phyloP scores from a whole-genome alignment of 108 stramenopile genomes.

The Aureococcus anophagefferens region DNA sequence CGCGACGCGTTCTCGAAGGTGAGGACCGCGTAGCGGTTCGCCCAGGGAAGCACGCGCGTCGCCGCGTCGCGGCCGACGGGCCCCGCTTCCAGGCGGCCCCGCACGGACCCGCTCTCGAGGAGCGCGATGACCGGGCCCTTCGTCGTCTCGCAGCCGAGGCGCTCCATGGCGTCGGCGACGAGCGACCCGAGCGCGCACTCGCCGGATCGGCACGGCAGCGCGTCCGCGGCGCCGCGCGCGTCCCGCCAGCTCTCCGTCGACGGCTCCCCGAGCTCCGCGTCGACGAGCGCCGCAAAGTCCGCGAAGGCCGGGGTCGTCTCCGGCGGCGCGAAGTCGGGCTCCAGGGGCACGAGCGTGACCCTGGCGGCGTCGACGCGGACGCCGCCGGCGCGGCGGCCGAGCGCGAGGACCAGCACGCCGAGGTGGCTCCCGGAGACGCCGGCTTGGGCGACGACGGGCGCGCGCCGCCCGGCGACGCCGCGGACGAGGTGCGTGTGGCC shows the following conservation, averaged over 20 bases:
- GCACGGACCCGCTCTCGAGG: background rate
- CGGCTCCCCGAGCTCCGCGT: background rate
- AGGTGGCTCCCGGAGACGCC: background rate
- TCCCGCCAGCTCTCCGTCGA: background rate
- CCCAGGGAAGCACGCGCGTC: background rate
- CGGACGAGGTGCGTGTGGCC: background rate
- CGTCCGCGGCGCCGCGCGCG: background rate
- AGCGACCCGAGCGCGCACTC: background rate
- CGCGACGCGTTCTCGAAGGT: background rate
- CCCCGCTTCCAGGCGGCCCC: background rate
- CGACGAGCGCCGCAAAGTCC: background rate
- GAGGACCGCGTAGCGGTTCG: background rate
- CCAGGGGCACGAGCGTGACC: background rate
- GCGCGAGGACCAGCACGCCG: background rate
- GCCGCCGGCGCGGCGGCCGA: background rate
- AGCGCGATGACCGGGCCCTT: background rate
- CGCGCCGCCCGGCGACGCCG: background rate
- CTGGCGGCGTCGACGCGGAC: background rate
- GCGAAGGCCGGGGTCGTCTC: background rate
- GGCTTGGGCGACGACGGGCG: background rate
- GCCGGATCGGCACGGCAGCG: background rate
- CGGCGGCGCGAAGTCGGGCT: no score
- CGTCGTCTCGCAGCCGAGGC: background rate
- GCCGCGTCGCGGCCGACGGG: background rate
- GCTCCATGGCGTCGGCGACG: background rate